Conservation (phyloP, 2,329 filamentous ascomycete species). For the Talaromyces islandicus region DNA sequence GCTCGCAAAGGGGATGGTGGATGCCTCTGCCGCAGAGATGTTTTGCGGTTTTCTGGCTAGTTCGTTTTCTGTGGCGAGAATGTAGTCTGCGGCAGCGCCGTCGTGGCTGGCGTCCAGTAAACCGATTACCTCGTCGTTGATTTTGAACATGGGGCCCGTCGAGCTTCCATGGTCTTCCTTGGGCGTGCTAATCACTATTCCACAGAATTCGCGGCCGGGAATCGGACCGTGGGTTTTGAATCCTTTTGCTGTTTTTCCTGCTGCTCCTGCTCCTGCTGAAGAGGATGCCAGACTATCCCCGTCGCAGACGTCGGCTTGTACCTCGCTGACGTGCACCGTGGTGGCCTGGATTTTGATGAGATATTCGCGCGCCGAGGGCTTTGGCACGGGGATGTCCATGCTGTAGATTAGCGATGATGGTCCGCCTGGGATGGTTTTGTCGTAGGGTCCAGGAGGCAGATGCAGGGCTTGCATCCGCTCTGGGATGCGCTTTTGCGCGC, state of each 20-base stretch:
- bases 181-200: slow-evolving; percentile 32
- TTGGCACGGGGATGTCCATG: slow-evolving; percentile 30
- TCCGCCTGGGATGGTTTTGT: slow-evolving; percentile 15
- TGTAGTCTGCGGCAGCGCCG: slow-evolving; percentile 38
- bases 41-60: slow-evolving; percentile 33
- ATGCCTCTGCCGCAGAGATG: slow-evolving; percentile 27
- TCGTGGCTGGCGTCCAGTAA: slow-evolving; percentile 30
- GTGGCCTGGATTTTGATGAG: slow-evolving; percentile 35
- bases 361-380: slow-evolving; percentile 31
- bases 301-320: slow-evolving; percentile 8
- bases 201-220: slow-evolving; percentile 37
- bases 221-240: slow-evolving; percentile 19
- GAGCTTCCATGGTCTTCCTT: slow-evolving; percentile 21
- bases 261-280: neutral
- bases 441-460: slow-evolving; percentile 21
- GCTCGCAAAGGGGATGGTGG: slow-evolving; percentile 31
- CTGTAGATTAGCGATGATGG: slow-evolving; percentile 26
- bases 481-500: slow-evolving; percentile 31
- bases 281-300: neutral
- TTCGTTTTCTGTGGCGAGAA: slow-evolving; percentile 32
- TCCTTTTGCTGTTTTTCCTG: slow-evolving; percentile 17
- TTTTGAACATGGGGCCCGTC: slow-evolving; percentile 31
- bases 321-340: slow-evolving; percentile 34
- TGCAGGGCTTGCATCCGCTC: slow-evolving; percentile 34
- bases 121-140: slow-evolving; percentile 36